A percentile compares a stretch with the other conserved stretches of the same genome.
Conservation (phyloP, 2,329 filamentous ascomycete genomes). For the Tolypocladium ophioglossoides region DNA sequence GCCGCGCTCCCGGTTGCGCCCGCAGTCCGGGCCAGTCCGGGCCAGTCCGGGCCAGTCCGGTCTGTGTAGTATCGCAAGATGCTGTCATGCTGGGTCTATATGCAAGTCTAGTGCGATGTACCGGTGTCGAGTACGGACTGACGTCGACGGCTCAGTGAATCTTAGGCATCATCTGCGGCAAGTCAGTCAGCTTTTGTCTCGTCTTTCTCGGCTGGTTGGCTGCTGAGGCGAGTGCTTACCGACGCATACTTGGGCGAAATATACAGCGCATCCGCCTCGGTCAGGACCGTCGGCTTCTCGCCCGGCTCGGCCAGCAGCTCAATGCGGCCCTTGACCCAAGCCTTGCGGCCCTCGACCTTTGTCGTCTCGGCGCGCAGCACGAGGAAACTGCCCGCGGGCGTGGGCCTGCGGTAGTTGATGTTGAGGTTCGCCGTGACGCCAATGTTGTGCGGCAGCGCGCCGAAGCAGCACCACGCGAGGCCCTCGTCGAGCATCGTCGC, state of each 20-base stretch:
- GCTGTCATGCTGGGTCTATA: background rate
- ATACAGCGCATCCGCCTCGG: conserved; percentile 78
- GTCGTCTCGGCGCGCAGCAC: conserved; percentile 71
- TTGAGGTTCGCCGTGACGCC: conserved; percentile 80
- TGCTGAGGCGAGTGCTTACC: conserved; percentile 32
- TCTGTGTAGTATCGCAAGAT: background rate
- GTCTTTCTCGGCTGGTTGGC: too few relatives aligned
- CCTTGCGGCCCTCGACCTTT: conserved; percentile 85
- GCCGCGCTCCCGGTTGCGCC: too few relatives aligned
- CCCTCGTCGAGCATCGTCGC: conserved; percentile 93
- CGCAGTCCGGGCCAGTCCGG: too few relatives aligned
- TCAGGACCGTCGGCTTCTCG: conserved; percentile 56
- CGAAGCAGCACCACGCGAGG: conserved; percentile 78
- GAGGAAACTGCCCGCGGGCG: conserved; percentile 62
- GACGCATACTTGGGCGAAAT: conserved; percentile 77
- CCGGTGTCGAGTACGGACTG: background rate
- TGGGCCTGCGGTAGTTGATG: conserved; percentile 73
- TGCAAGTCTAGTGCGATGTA: background rate
- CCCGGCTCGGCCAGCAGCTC: conserved; percentile 60
- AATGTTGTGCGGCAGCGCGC: conserved; percentile 74
- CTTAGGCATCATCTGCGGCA: conserved; percentile 9
- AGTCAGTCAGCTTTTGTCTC: background rate
- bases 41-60: background rate
- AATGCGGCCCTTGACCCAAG: conserved; percentile 81
- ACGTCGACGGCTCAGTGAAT: conserved; percentile 3